Conservation (phyloP, 257 asterid species). For the Prunella vulgaris region DNA sequence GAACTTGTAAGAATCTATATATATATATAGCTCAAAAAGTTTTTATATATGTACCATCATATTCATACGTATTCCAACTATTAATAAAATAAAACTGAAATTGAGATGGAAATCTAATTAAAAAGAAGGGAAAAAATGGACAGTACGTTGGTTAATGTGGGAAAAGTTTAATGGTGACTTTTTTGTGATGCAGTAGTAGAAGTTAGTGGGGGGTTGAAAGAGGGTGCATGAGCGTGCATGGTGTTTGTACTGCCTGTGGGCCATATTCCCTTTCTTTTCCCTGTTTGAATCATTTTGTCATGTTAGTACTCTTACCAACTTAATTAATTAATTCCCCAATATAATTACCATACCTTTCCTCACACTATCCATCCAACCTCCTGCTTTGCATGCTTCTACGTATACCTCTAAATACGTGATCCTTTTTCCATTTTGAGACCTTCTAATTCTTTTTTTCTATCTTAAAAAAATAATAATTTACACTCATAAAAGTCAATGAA, state of each 20-base stretch:
- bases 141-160: conserved; percentile 1
- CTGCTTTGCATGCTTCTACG: conserved; percentile 14
- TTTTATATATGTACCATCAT: too few species aligned
- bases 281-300: conserved; percentile 9
- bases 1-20: background rate
- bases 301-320: background rate
- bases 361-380: too few species aligned
- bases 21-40: too few species aligned
- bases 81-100: too few species aligned
- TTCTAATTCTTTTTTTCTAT: too few species aligned
- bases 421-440: too few species aligned
- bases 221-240: conserved; percentile 56
- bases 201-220: conserved; percentile 23
- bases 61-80: too few species aligned
- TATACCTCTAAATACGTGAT: too few species aligned
- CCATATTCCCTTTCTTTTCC: conserved; percentile 19
- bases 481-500: too few species aligned
- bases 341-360: background rate
- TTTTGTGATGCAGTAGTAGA: background rate
- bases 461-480: too few species aligned
- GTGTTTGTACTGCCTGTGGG: conserved; percentile 36
- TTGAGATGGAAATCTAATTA: background rate
- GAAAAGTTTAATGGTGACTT: conserved; percentile 2
- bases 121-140: background rate
- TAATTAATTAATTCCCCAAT: too few species aligned